Conservation (phyloP, 306 rosid species). For the Argentina anserina region DNA sequence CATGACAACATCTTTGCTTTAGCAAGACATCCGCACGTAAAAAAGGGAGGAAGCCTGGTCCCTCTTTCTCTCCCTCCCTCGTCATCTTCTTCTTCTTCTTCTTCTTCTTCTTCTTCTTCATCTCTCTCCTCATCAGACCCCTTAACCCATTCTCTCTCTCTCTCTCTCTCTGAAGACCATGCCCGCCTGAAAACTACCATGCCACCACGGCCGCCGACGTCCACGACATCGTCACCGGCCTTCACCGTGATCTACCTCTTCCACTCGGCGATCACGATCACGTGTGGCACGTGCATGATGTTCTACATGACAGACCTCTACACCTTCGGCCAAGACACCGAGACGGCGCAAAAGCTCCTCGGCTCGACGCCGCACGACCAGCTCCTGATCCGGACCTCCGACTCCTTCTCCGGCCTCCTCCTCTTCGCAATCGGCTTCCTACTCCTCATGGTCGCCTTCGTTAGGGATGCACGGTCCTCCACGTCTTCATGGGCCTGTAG, state of each 20-base stretch:
- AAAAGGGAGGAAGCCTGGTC: no score
- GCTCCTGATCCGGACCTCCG: constrained; percentile 87
- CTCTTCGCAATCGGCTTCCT: constrained; percentile 77
- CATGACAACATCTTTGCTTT: no score
- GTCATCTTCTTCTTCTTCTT: no score
- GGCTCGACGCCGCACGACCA: constrained; percentile 95
- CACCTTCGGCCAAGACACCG: constrained; percentile 72
- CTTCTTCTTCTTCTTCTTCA: no score
- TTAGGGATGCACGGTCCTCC: constrained; percentile 62
- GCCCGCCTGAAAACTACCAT: not conserved
- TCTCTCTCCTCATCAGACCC: no score
- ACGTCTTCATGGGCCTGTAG: constrained; percentile 81
- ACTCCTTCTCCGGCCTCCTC: constrained; percentile 82
- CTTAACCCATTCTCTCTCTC: no score
- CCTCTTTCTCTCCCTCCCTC: no score
- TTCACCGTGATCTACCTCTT: constrained; percentile 74
- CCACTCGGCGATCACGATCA: constrained; percentile 60
- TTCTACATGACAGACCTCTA: constrained; percentile 87
- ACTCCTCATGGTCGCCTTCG: constrained; percentile 84
- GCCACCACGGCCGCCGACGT: not conserved
- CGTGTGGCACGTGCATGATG: constrained; percentile 80
- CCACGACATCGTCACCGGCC: constrained; percentile 57
- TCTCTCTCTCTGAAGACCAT: no score
- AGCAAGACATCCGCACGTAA: no score
- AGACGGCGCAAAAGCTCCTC: constrained; percentile 60